phyloP scores from a whole-genome alignment of 2,329 filamentous ascomycete species.

The Alternaria sp. region DNA sequence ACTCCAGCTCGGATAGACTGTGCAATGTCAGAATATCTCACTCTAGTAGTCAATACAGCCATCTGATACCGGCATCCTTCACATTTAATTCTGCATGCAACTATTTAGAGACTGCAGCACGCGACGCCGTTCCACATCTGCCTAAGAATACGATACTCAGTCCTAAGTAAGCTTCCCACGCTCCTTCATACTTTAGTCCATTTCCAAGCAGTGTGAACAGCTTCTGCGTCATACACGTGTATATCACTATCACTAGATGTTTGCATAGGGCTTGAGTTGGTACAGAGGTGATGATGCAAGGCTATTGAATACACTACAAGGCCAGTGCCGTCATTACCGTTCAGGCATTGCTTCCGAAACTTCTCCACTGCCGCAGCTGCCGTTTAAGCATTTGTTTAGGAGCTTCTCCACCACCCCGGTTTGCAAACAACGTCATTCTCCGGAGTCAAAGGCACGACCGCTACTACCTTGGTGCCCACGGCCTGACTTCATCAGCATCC shows the following conservation, averaged over 20 bases:
- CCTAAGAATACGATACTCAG: background rate
- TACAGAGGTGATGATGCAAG: background rate
- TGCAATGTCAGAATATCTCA: background rate
- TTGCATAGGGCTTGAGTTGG: background rate
- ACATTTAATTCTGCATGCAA: background rate
- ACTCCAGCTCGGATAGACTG: background rate
- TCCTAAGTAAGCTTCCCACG: background rate
- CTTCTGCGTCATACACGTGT: background rate
- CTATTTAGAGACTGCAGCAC: background rate
- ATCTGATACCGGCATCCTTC: background rate
- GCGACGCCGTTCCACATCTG: background rate
- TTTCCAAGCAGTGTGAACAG: background rate
- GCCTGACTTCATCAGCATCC: background rate
- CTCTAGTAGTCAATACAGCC: background rate
- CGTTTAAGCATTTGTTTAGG: background rate
- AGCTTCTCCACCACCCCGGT: background rate
- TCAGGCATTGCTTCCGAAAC: background rate
- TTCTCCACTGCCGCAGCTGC: background rate
- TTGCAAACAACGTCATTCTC: background rate
- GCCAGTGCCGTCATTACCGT: background rate
- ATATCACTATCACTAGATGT: background rate
- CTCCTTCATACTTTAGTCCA: background rate
- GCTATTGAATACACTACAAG: background rate
- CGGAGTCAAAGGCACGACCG: background rate
- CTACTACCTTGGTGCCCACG: background rate